These are phyloP conservation scores for Colletotrichum higginsianum DNA, from an alignment of 2,329 filamentous ascomycete species.

Conservation along the genomic window DNA sequence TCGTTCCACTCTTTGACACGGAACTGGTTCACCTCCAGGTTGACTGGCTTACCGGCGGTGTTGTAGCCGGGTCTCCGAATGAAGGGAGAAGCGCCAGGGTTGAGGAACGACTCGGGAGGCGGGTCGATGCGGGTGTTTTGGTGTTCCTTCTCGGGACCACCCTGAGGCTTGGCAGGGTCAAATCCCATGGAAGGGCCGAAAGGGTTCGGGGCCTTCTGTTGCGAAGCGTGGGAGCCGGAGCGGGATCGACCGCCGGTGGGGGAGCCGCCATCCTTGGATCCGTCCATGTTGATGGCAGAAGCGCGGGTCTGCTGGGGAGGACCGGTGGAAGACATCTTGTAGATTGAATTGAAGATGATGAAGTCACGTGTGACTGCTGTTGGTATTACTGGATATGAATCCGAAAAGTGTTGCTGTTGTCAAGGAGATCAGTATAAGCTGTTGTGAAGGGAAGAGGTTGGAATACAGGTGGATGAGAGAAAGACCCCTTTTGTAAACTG, in stretches of 20 bases:
- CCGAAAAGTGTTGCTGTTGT: not conserved
- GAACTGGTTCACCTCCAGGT: slow-evolving; percentile 81
- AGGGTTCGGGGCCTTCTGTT: slow-evolving; percentile 14
- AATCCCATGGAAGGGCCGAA: slow-evolving; percentile 52
- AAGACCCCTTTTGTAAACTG: not conserved
- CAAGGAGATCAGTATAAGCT: not conserved
- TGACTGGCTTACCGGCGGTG: slow-evolving; percentile 67
- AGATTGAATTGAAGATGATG: not conserved
- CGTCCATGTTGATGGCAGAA: slow-evolving; percentile 26
- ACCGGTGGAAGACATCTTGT: slow-evolving; percentile 22
- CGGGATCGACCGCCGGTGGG: slow-evolving; percentile 18
- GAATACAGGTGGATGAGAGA: not conserved
- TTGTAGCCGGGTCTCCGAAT: slow-evolving; percentile 70
- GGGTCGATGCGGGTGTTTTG: slow-evolving; percentile 68
- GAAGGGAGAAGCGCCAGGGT: slow-evolving; percentile 51
- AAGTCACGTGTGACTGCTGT: not conserved
- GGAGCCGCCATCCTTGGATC: slow-evolving; percentile 21
- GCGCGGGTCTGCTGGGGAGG: slow-evolving; percentile 12
- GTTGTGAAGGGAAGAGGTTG: not conserved
- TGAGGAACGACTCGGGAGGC: slow-evolving; percentile 69
- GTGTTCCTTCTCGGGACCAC: slow-evolving; percentile 48
- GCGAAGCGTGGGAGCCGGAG: slow-evolving; percentile 28
- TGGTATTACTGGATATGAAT: not conserved
- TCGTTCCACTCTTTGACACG: slow-evolving; percentile 73
- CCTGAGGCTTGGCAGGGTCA: slow-evolving; percentile 59